Evolutionary conservation across 805 yeast genomes (phyloP).

Genomic region (Zygoascus flipseniorum): DNA sequence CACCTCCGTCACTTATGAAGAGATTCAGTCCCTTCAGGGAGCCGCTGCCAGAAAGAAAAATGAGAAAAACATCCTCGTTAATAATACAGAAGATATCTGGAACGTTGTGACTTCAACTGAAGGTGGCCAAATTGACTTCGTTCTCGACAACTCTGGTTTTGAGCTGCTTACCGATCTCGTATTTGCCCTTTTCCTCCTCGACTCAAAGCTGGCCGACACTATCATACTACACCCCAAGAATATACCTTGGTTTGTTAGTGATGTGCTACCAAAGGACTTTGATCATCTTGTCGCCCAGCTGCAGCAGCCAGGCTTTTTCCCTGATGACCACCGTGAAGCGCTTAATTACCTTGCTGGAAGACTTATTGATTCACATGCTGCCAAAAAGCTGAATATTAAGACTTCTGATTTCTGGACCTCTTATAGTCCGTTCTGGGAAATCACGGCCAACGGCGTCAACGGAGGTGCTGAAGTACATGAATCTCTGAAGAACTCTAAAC

Average conservation of each 20-base stretch:
- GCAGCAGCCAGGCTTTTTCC: conserved; percentile 41
- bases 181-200: conserved; percentile 57
- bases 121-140: conserved; percentile 60
- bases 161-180: conserved; percentile 85
- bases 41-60: conserved; percentile 76
- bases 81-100: conserved; percentile 72
- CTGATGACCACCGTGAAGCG: conserved; percentile 35
- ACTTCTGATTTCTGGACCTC: conserved; percentile 84
- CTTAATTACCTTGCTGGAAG: conserved; percentile 41
- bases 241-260: conserved; percentile 97
- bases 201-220: conserved; percentile 52
- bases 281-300: conserved; percentile 49
- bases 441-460: conserved; percentile 42
- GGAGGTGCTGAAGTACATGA: conserved; percentile 56
- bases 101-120: conserved; percentile 12
- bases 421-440: conserved; percentile 64
- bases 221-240: conserved; percentile 81
- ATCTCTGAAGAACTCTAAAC: conserved; percentile 48
- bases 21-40: conserved; percentile 86
- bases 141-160: conserved; percentile 90
- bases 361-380: conserved; percentile 35
- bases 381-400: conserved; percentile 42
- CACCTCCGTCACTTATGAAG: conserved; percentile 65
- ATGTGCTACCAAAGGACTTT: conserved; percentile 81
- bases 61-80: conserved; percentile 66